Evolutionary conservation across 163 green algal species (phyloP).

Genomic region (Scenedesmus sp.): DNA sequence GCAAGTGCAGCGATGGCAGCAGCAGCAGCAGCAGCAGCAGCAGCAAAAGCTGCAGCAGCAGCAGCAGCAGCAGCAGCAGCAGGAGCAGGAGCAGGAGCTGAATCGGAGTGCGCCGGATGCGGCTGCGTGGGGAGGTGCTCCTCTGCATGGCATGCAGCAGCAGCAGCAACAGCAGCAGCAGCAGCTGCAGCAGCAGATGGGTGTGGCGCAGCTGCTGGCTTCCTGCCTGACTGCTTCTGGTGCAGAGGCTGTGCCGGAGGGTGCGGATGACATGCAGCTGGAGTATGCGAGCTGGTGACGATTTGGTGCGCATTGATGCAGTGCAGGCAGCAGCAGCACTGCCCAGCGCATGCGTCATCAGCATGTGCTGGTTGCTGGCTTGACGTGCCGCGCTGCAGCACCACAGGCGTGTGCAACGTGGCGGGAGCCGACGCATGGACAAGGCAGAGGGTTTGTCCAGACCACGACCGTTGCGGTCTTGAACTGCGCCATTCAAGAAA

Average conservation of each 20-base stretch:
- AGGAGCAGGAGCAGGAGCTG: not conserved
- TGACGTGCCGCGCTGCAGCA: no score
- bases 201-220: not conserved
- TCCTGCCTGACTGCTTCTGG: not conserved
- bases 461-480: no score
- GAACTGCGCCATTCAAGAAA: no score
- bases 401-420: no score
- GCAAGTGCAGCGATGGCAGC: not conserved
- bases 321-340: not conserved
- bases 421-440: no score
- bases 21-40: not conserved
- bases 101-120: not conserved
- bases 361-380: no score
- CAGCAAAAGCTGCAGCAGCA: not conserved
- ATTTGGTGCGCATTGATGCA: not conserved
- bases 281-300: not conserved
- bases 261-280: not conserved
- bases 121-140: not conserved
- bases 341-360: no score
- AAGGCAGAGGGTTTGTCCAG: no score
- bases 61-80: no score
- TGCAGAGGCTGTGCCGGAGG: not conserved
- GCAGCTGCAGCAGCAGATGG: not conserved
- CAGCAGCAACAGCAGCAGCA: constrained; percentile 9
- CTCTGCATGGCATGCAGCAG: not conserved